Conservation (phyloP, 2,329 filamentous ascomycete genomes). For the Colletotrichum caudatum region DNA sequence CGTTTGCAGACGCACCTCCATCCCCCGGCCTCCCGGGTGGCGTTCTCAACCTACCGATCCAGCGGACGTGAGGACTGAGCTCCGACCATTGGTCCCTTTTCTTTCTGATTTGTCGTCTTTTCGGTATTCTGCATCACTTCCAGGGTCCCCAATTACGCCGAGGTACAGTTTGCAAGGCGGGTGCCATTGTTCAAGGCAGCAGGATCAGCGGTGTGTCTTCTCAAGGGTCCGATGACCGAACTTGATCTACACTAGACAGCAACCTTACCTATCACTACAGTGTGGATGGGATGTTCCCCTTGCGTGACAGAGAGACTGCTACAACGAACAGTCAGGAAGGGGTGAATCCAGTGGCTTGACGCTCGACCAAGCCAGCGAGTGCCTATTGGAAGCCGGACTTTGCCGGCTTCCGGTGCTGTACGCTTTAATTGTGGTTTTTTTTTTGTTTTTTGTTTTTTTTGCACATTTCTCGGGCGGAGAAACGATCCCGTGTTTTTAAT, state of each 20-base stretch:
- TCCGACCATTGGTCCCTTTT: constrained; percentile 14
- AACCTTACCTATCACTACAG: neutral
- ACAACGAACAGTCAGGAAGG: neutral
- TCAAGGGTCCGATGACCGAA: constrained; percentile 4
- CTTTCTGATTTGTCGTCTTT: neutral
- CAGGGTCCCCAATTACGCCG: constrained; percentile 16
- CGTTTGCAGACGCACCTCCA: constrained; percentile 21
- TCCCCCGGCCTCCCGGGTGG: constrained; percentile 34
- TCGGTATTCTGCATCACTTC: neutral
- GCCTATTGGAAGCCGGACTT: neutral
- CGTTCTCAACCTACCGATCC: constrained; percentile 29
- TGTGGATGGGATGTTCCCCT: neutral
- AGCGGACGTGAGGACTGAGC: constrained; percentile 30
- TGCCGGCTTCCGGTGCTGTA: neutral
- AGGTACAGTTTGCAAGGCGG: neutral
- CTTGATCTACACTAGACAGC: constrained; percentile 6
- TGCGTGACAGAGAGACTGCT: neutral
- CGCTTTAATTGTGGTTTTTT: neutral
- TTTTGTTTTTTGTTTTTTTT: no score
- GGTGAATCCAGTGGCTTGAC: neutral
- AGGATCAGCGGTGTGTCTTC: constrained; percentile 24
- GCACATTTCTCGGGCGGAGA: neutral
- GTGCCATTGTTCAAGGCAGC: constrained; percentile 30
- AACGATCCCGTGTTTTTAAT: neutral
- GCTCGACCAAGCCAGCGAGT: neutral